A percentile compares a stretch with the other conserved stretches of the same genome.
phyloP scores from a whole-genome alignment of 805 yeast species.

The Zygotorulaspora danielsina region DNA sequence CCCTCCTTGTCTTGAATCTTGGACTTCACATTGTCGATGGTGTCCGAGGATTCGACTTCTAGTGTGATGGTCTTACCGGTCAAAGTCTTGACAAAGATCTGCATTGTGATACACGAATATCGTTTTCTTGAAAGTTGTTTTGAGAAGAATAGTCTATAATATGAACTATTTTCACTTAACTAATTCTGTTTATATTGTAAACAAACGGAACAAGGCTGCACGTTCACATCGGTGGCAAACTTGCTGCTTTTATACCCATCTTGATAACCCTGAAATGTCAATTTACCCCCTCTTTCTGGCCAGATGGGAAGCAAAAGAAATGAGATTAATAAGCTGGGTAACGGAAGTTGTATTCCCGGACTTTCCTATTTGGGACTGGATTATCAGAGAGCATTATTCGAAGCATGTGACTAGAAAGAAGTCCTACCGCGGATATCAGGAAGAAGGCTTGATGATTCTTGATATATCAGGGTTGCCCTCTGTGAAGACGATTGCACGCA shows the following conservation, averaged over 20 bases:
- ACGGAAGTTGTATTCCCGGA: background rate
- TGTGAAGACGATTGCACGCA: too few species aligned
- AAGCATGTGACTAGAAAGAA: too few species aligned
- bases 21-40: constrained; percentile 86
- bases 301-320: background rate
- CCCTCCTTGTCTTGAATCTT: constrained; percentile 93
- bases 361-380: background rate
- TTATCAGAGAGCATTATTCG: too few species aligned
- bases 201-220: too few species aligned
- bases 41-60: constrained; percentile 82
- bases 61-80: constrained; percentile 84
- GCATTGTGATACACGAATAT: constrained; percentile 75
- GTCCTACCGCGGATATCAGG: background rate
- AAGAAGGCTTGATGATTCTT: too few species aligned
- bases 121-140: background rate
- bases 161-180: background rate
- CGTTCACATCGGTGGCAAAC: background rate
- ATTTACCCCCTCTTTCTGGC: background rate
- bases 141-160: background rate
- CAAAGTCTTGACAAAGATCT: constrained; percentile 78
- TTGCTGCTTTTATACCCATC: background rate
- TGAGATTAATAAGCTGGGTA: background rate
- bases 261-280: background rate
- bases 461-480: too few species aligned
- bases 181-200: background rate